Conservation (phyloP, 179 eudicot species). For the Heliamphora pulchella region DNA sequence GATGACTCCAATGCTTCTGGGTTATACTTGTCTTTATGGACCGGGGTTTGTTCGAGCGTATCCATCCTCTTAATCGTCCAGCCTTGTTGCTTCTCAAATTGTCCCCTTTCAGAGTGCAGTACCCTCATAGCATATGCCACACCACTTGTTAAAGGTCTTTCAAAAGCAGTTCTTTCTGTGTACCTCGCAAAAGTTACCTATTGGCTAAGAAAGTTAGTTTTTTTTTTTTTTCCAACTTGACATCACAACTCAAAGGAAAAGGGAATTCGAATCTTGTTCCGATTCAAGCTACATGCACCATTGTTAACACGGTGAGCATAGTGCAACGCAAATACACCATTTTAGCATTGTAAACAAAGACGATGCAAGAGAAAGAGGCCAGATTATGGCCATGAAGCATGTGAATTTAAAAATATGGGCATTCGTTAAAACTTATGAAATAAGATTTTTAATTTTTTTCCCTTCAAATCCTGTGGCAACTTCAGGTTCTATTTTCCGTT, state of each 20-base stretch:
- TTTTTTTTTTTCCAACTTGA: not conserved
- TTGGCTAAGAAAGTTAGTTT: conserved; percentile 24
- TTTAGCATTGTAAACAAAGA: not conserved
- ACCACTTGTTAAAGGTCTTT: conserved; percentile 87
- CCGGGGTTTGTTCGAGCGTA: conserved; percentile 46
- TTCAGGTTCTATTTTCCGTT: too few relatives aligned
- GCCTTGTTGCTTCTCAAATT: conserved; percentile 76
- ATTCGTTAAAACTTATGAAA: too few relatives aligned
- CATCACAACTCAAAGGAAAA: not conserved
- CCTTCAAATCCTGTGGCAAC: too few relatives aligned
- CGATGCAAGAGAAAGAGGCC: not conserved
- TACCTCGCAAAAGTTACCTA: conserved; percentile 74
- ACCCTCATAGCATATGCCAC: conserved; percentile 94
- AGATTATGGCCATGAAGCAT: not conserved
- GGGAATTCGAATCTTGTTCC: not conserved
- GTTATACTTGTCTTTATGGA: conserved; percentile 52
- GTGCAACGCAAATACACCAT: conserved; percentile 1
- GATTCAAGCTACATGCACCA: not conserved
- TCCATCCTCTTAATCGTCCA: conserved; percentile 86
- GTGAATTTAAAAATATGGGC: not conserved
- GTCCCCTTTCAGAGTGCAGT: conserved; percentile 71
- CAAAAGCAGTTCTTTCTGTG: conserved; percentile 78
- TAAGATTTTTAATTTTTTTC: too few relatives aligned
- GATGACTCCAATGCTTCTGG: conserved; percentile 57
- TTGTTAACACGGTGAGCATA: not conserved